Evolutionary conservation across 1,284 basidiomycete species (phyloP).

Genomic region (Chalciporus piperatoides): DNA sequence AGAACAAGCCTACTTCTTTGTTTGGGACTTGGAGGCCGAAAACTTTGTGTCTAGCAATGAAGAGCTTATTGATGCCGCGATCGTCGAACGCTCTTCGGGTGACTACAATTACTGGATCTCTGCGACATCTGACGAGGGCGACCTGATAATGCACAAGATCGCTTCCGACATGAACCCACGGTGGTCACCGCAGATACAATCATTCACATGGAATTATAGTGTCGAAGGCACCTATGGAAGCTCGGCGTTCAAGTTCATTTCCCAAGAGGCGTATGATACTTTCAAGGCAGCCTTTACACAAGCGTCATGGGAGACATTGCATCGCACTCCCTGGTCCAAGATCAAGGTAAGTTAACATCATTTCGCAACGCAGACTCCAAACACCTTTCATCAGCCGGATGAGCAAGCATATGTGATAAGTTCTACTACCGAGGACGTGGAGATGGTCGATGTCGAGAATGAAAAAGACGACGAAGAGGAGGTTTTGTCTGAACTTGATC

Average conservation of each 20-base stretch:
- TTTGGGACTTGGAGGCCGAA: slow-evolving; percentile 71
- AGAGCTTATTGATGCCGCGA: slow-evolving; percentile 66
- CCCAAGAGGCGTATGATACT: slow-evolving; percentile 53
- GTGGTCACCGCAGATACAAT: slow-evolving; percentile 57
- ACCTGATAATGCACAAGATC: slow-evolving; percentile 60
- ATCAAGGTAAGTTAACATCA: slow-evolving; percentile 57
- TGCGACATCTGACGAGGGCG: slow-evolving; percentile 48
- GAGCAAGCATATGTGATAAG: slow-evolving; percentile 77
- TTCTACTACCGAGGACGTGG: slow-evolving; percentile 75
- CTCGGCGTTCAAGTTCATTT: slow-evolving; percentile 79
- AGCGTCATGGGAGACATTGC: slow-evolving; percentile 80
- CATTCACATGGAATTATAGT: slow-evolving; percentile 84
- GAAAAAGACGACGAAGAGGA: slow-evolving; percentile 77
- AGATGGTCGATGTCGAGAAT: slow-evolving; percentile 75
- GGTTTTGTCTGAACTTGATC: slow-evolving; percentile 60
- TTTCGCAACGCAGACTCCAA: slow-evolving; percentile 1
- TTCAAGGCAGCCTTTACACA: slow-evolving; percentile 71
- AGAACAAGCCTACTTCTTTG: slow-evolving; percentile 54
- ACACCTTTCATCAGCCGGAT: slow-evolving; percentile 45
- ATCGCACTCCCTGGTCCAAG: slow-evolving; percentile 77
- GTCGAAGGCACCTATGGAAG: slow-evolving; percentile 66
- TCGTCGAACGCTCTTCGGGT: slow-evolving; percentile 51
- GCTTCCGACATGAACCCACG: slow-evolving; percentile 74
- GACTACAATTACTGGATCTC: slow-evolving; percentile 64
- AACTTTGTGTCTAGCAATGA: slow-evolving; percentile 64